Evolutionary conservation across 2,329 filamentous ascomycete genomes (phyloP).

Genomic region (Corinectria fuckeliana): DNA sequence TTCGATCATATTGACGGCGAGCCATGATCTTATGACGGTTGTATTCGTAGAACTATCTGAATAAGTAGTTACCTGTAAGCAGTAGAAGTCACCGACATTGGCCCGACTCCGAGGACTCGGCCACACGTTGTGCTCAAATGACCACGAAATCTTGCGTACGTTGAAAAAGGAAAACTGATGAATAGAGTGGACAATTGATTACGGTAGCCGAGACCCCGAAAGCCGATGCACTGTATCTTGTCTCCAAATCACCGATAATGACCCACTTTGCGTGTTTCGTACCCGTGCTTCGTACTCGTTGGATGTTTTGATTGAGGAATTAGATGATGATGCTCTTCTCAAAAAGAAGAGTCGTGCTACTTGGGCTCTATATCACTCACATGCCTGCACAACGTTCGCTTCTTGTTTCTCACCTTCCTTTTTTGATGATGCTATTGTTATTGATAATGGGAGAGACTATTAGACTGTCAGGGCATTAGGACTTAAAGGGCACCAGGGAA

Average conservation of each 20-base stretch:
- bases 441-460: too few species aligned
- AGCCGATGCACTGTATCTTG: not conserved
- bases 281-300: too few species aligned
- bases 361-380: too few species aligned
- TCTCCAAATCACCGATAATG: not conserved
- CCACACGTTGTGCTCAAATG: not conserved
- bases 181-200: too few species aligned
- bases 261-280: not conserved
- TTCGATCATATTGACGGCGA: not conserved
- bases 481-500: too few species aligned
- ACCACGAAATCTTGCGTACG: not conserved
- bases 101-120: not conserved
- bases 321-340: too few species aligned
- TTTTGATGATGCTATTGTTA: too few species aligned
- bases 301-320: not conserved
- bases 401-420: too few species aligned
- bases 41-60: not conserved
- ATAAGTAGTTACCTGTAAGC: not conserved
- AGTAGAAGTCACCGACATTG: conserved; percentile 14
- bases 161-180: not conserved
- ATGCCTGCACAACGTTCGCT: too few species aligned
- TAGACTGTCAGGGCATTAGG: too few species aligned
- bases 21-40: not conserved
- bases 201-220: not conserved
- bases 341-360: too few species aligned